These are phyloP conservation scores for Zanthoxylum bungeanum DNA, from an alignment of 345 rosid genomes.

Conservation along the genomic window DNA sequence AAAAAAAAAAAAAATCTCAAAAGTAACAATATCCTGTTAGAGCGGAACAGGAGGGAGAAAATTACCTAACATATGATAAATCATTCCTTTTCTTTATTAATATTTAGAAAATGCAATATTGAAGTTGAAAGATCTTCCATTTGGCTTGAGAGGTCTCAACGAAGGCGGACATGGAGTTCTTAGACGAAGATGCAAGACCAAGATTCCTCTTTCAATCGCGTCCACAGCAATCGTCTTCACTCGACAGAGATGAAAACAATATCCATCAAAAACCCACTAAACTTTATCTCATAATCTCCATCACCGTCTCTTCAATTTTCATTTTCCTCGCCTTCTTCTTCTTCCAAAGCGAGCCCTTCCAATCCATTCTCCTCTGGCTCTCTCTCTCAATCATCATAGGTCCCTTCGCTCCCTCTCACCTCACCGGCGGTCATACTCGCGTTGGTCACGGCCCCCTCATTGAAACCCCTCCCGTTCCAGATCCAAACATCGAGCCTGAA, in stretches of 20 bases:
- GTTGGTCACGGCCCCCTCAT: constrained; percentile 78
- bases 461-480: constrained; percentile 32
- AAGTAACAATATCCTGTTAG: too few relatives aligned
- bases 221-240: constrained; percentile 32
- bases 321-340: constrained; percentile 53
- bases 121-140: too few relatives aligned
- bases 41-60: too few relatives aligned
- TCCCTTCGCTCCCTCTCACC: constrained; percentile 64
- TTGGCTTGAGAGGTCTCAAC: background rate
- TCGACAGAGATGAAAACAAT: constrained; percentile 1
- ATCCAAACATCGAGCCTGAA: constrained; percentile 43
- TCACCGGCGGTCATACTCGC: constrained; percentile 75
- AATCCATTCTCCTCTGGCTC: constrained; percentile 70
- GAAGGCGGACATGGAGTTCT: constrained; percentile 59
- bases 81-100: too few relatives aligned
- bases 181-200: constrained; percentile 82
- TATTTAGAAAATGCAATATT: too few relatives aligned
- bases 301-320: constrained; percentile 36
- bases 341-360: constrained; percentile 60
- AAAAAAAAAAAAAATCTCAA: too few relatives aligned
- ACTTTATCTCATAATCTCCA: constrained; percentile 28
- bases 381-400: constrained; percentile 61
- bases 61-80: too few relatives aligned
- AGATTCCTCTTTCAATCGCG: constrained; percentile 73
- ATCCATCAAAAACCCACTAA: constrained; percentile 26